Evolutionary conservation across 1,139 yeast genomes (phyloP).

Genomic region (Sugiyamaella grinbergsii): DNA sequence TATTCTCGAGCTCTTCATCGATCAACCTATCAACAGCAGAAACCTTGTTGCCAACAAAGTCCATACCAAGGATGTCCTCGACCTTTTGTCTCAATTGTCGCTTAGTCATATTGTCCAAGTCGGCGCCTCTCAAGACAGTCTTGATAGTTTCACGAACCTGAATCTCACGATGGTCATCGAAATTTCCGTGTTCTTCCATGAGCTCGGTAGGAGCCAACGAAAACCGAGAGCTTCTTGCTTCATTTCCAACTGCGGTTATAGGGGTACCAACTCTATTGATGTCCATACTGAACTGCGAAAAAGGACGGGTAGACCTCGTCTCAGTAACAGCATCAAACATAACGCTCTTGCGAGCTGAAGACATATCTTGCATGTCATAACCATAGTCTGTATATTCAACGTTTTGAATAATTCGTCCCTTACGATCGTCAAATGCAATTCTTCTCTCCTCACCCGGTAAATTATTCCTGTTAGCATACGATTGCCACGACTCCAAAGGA

Average conservation of each 20-base stretch:
- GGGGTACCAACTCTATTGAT: slow-evolving; percentile 23
- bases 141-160: slow-evolving; percentile 35
- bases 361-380: slow-evolving; percentile 37
- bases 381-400: slow-evolving; percentile 29
- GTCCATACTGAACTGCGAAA: slow-evolving; percentile 31
- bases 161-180: slow-evolving; percentile 32
- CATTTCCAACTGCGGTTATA: slow-evolving; percentile 20
- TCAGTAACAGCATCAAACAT: slow-evolving; percentile 21
- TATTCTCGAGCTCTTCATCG: slow-evolving; percentile 42
- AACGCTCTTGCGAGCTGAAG: slow-evolving; percentile 25
- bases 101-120: slow-evolving; percentile 44
- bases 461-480: slow-evolving; percentile 42
- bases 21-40: slow-evolving; percentile 41
- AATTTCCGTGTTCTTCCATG: slow-evolving; percentile 19
- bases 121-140: slow-evolving; percentile 40
- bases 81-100: slow-evolving; percentile 44
- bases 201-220: slow-evolving; percentile 28
- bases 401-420: slow-evolving; percentile 33
- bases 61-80: slow-evolving; percentile 43
- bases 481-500: slow-evolving; percentile 43
- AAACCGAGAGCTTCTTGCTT: slow-evolving; percentile 25
- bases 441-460: slow-evolving; percentile 44
- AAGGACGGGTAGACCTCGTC: slow-evolving; percentile 25
- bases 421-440: slow-evolving; percentile 38
- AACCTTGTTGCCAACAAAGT: slow-evolving; percentile 39